Percentiles rank a stretch among this genome's conserved stretches.
phyloP scores from a whole-genome alignment of 2,329 filamentous ascomycete species.

The Sporothrix dimorphospora region DNA sequence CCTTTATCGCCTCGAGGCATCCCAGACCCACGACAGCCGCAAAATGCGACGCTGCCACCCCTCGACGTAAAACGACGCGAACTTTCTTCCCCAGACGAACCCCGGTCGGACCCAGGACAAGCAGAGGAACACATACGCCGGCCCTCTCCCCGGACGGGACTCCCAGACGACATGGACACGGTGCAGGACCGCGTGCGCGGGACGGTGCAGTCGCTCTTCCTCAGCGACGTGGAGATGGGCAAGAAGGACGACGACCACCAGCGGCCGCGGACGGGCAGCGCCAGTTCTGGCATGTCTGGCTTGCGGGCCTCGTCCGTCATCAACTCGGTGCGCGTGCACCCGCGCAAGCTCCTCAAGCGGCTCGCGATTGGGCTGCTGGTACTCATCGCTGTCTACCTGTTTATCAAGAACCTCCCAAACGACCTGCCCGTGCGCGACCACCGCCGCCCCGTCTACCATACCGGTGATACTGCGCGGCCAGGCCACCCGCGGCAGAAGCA shows the following conservation, averaged over 20 bases:
- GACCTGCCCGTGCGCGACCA: constrained; percentile 45
- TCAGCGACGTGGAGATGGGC: constrained; percentile 58
- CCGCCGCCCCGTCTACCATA: constrained; percentile 45
- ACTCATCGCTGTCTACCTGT: constrained; percentile 61
- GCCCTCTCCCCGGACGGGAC: not conserved
- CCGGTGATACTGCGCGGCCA: constrained; percentile 31
- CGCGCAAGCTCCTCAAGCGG: constrained; percentile 59
- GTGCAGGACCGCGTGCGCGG: constrained; percentile 29
- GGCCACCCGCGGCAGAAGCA: constrained; percentile 6
- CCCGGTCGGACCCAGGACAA: not conserved
- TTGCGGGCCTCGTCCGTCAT: constrained; percentile 39
- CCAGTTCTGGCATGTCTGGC: constrained; percentile 28
- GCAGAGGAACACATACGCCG: not conserved
- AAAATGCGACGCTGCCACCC: constrained; percentile 11
- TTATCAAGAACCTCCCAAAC: constrained; percentile 65
- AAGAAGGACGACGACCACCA: constrained; percentile 63
- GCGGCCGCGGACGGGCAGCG: constrained; percentile 29
- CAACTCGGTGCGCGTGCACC: constrained; percentile 49
- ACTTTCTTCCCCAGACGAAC: not conserved
- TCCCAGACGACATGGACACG: constrained; percentile 2
- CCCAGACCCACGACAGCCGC: not conserved
- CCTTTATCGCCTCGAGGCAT: not conserved
- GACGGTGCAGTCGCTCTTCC: constrained; percentile 52
- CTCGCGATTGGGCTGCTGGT: constrained; percentile 52
- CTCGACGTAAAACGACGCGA: constrained; percentile 13